Base-by-base conservation (phyloP, 257 asterid species). In the Pogostemon cablin region DNA sequence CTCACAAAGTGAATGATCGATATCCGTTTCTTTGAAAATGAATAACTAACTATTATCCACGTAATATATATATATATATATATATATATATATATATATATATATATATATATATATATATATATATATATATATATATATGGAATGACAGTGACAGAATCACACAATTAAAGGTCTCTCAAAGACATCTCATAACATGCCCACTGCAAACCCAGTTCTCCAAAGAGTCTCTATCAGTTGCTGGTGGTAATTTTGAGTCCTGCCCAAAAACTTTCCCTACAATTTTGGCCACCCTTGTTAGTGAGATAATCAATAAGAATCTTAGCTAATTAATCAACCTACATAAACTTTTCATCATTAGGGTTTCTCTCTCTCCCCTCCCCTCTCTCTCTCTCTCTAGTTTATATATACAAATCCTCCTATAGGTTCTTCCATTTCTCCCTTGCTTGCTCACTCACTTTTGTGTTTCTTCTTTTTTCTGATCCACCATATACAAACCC, bases 341-440 rank as follows among this genome's bases (percentile, higher is more conserved):
- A 54, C 61, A 54, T 25, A 25, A 55, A 38, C 40, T 55, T 50
- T 54, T 55, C 61, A 55, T 55, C 61, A 55, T 55, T 55, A 25
- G 61, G 61, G 61, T 55, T 55, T 25, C 9, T 25, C 1, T 25
- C 48, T 10, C 1, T 43, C 48, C 9, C 61, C 38, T 5, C 38
- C 37, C 2, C 59, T 17, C 60, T 7, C 60, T 54, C 61, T 55
- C 61, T 55, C 40, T 55, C 61, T 25, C 0, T 0, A 55, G 25
- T 55, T 25, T 55, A 54, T 7, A 20, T 7, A 25, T 8, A 55
- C 40, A 25, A 25, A 40, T 55, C 9, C 3, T 55, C 9, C 3
- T 6, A 25, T 55, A 2, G 20, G 39, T 55, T 55, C 40, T 55
- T 7, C 11, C 61, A 15, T 7, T 43, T 20, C 61, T 55, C 7